phyloP scores from a whole-genome alignment of 2,329 filamentous ascomycete genomes.

The Aureobasidium sp. region DNA sequence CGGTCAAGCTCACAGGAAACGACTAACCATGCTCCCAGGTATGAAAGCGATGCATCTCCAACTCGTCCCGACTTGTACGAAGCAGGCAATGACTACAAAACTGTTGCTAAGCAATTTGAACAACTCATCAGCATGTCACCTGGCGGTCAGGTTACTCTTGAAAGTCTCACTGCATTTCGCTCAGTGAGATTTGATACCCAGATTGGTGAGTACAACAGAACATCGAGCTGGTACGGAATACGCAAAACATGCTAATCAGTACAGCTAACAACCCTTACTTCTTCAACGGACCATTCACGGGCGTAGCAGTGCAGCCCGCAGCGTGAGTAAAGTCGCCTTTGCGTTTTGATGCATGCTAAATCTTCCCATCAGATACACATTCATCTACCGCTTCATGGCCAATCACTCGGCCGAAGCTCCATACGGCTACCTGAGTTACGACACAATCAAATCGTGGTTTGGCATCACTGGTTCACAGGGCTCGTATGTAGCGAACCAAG shows the following conservation, averaged over 20 bases:
- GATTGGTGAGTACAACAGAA: slow-evolving; percentile 21
- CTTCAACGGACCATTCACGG: slow-evolving; percentile 5
- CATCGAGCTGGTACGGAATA: neutral
- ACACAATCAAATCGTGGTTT: slow-evolving; percentile 35
- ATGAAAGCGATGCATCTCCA: slow-evolving; percentile 30
- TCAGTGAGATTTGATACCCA: neutral
- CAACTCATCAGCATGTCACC: slow-evolving; percentile 17
- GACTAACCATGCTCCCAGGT: slow-evolving; percentile 16
- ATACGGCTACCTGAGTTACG: slow-evolving; percentile 30
- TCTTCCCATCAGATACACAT: slow-evolving; percentile 22
- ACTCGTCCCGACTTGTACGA: slow-evolving; percentile 26
- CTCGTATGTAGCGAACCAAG: slow-evolving; percentile 17
- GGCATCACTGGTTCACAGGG: slow-evolving; percentile 26
- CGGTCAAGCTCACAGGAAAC: neutral
- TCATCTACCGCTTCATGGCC: slow-evolving; percentile 34
- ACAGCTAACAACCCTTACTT: slow-evolving; percentile 25
- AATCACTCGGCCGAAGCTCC: slow-evolving; percentile 34
- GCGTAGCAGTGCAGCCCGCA: neutral
- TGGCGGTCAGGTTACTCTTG: neutral
- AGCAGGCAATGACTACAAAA: slow-evolving; percentile 24
- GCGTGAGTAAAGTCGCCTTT: neutral
- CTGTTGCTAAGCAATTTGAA: slow-evolving; percentile 23
- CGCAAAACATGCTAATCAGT: slow-evolving; percentile 10
- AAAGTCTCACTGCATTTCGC: slow-evolving; percentile 16
- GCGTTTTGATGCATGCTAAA: neutral